A percentile compares a stretch with the other conserved stretches of the same genome.
phyloP scores from a whole-genome alignment of 768 basidiomycete species.

The Chlorophyllum brunneum region DNA sequence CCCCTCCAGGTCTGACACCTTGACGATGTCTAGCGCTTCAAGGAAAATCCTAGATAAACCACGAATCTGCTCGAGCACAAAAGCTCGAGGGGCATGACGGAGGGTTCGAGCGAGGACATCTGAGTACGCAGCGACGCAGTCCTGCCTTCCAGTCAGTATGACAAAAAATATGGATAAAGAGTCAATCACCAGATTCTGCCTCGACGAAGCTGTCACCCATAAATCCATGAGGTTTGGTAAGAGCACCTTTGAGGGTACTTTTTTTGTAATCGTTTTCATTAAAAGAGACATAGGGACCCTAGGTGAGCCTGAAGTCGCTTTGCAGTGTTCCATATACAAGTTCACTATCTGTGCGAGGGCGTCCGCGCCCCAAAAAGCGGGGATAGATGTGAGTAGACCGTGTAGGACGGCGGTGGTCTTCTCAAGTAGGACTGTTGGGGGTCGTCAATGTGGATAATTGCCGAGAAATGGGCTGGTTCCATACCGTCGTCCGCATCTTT shows the following conservation, averaged over 20 bases:
- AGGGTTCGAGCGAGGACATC: slow-evolving; percentile 62
- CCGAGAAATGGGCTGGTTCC: neutral
- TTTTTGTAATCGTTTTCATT: slow-evolving; percentile 67
- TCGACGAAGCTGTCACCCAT: slow-evolving; percentile 39
- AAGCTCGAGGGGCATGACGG: slow-evolving; percentile 57
- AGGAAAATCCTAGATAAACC: slow-evolving; percentile 75
- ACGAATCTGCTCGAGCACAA: slow-evolving; percentile 64
- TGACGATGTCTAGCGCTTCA: slow-evolving; percentile 63
- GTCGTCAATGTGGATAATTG: neutral
- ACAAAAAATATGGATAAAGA: neutral
- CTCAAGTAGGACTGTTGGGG: slow-evolving; percentile 24
- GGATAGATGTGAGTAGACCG: slow-evolving; percentile 68
- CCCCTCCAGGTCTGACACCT: slow-evolving; percentile 24
- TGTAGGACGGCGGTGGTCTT: slow-evolving; percentile 51
- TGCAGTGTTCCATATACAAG: slow-evolving; percentile 48
- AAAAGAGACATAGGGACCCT: slow-evolving; percentile 37
- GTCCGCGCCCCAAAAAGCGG: slow-evolving; percentile 71
- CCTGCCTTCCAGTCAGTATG: slow-evolving; percentile 15
- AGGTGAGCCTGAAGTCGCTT: slow-evolving; percentile 27
- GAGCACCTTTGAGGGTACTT: slow-evolving; percentile 60
- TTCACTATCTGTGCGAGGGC: slow-evolving; percentile 56
- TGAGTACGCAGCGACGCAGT: slow-evolving; percentile 54
- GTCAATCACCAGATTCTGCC: slow-evolving; percentile 30
- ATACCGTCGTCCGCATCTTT: slow-evolving; percentile 37
- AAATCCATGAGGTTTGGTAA: slow-evolving; percentile 59